These are phyloP conservation scores for Hyphopichia fennica DNA, from an alignment of 1,139 yeast genomes.

Conservation along the genomic window DNA sequence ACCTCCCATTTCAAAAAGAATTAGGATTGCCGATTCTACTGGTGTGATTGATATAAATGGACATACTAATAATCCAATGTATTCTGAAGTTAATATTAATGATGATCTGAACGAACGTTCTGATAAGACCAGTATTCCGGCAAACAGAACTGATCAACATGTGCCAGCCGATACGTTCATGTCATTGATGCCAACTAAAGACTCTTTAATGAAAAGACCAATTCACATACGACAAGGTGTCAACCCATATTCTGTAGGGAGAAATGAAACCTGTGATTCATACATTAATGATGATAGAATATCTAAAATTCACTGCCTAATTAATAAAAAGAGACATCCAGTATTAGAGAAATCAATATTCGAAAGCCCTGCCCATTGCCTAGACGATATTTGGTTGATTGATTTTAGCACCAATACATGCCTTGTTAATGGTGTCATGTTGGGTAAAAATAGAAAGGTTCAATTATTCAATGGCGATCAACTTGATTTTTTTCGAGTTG, in stretches of 20 bases:
- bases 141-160: slow-evolving; percentile 11
- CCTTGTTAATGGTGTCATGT: slow-evolving; percentile 55
- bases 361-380: slow-evolving; percentile 67
- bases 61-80: not conserved
- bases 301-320: slow-evolving; percentile 79
- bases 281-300: slow-evolving; percentile 69
- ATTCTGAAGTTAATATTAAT: not conserved
- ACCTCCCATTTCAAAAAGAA: not conserved
- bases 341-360: slow-evolving; percentile 49
- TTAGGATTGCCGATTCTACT: not conserved
- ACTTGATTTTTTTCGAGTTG: slow-evolving; percentile 66
- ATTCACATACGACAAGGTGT: slow-evolving; percentile 63
- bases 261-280: slow-evolving; percentile 60
- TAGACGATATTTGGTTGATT: slow-evolving; percentile 77
- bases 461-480: slow-evolving; percentile 64
- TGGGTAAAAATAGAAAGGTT: slow-evolving; percentile 65
- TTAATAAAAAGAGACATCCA: slow-evolving; percentile 61
- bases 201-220: slow-evolving; percentile 33
- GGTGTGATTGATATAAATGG: not conserved
- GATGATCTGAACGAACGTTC: not conserved
- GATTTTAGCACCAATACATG: slow-evolving; percentile 84
- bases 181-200: slow-evolving; percentile 28
- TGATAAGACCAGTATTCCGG: not conserved
- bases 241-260: slow-evolving; percentile 63
- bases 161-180: slow-evolving; percentile 29